Percentiles rank a stretch among this genome's conserved stretches.
Conservation (phyloP, 768 basidiomycete species). For the Suillus alpinus region DNA sequence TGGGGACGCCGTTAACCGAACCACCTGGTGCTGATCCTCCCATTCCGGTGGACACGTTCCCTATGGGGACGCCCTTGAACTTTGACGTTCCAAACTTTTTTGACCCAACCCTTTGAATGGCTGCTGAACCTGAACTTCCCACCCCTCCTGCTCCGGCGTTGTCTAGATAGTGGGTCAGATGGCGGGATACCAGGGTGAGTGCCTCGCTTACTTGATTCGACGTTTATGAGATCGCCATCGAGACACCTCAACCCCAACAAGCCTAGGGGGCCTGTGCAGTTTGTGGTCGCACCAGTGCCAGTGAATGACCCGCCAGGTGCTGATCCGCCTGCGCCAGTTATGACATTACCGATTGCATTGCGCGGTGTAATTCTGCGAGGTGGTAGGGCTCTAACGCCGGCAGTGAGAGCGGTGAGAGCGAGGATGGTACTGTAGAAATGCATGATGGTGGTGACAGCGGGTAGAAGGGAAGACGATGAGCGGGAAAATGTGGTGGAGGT, state of each 20-base stretch:
- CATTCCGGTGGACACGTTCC: constrained; percentile 8
- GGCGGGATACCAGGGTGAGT: background rate
- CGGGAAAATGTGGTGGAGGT: constrained; percentile 1
- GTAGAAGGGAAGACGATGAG: background rate
- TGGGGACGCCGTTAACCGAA: constrained; percentile 5
- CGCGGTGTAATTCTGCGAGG: constrained; percentile 21
- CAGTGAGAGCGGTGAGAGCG: constrained; percentile 22
- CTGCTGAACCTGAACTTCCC: background rate
- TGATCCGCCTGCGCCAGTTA: constrained; percentile 25
- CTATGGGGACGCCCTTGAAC: constrained; percentile 2
- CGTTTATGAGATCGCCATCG: background rate
- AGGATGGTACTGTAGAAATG: constrained; percentile 19
- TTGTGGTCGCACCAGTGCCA: background rate
- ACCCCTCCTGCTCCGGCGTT: constrained; percentile 9
- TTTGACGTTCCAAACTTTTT: background rate
- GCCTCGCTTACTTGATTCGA: constrained; percentile 12
- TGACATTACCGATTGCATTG: constrained; percentile 13
- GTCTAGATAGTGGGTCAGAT: constrained; percentile 10
- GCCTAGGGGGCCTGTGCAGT: constrained; percentile 1
- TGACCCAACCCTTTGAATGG: background rate
- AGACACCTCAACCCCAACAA: background rate
- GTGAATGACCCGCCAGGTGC: constrained; percentile 35
- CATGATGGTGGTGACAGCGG: constrained; percentile 18
- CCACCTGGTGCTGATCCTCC: constrained; percentile 11
- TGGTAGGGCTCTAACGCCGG: constrained; percentile 23